Evolutionary conservation across 441 rosid species (phyloP).

Genomic region (Biscutella auriculata): DNA sequence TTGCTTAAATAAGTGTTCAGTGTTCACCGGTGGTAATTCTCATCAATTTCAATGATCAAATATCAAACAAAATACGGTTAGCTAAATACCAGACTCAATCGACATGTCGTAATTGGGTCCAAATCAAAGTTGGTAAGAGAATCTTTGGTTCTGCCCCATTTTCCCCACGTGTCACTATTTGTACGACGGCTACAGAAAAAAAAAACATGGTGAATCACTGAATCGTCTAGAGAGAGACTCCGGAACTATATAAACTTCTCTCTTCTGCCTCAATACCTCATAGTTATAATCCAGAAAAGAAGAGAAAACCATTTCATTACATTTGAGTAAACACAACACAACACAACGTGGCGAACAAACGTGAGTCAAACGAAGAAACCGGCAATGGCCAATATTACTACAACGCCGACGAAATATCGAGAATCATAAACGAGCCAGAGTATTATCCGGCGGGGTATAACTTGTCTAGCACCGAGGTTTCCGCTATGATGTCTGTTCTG

Average conservation of each 20-base stretch:
- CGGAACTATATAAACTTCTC: background rate
- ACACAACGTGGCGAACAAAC: background rate
- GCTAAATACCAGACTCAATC: background rate
- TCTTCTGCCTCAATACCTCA: background rate
- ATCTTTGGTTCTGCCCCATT: background rate
- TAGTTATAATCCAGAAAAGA: background rate
- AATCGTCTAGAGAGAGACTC: background rate
- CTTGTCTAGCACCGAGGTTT: background rate
- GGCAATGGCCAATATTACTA: background rate
- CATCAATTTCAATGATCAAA: no score
- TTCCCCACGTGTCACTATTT: background rate
- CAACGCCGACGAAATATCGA: slow-evolving; percentile 7
- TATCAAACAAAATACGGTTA: no score
- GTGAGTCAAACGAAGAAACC: background rate
- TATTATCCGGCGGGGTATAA: background rate
- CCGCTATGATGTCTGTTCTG: slow-evolving; percentile 1
- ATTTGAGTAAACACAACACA: background rate
- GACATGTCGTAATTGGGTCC: background rate
- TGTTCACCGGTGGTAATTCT: no score
- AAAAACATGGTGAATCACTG: background rate
- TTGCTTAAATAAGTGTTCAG: no score
- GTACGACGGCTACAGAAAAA: background rate
- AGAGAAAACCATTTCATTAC: background rate
- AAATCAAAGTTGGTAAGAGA: background rate
- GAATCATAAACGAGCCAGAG: slow-evolving; percentile 11